Base-by-base conservation (phyloP, 768 basidiomycete genomes). In the Boletus huronensis region DNA sequence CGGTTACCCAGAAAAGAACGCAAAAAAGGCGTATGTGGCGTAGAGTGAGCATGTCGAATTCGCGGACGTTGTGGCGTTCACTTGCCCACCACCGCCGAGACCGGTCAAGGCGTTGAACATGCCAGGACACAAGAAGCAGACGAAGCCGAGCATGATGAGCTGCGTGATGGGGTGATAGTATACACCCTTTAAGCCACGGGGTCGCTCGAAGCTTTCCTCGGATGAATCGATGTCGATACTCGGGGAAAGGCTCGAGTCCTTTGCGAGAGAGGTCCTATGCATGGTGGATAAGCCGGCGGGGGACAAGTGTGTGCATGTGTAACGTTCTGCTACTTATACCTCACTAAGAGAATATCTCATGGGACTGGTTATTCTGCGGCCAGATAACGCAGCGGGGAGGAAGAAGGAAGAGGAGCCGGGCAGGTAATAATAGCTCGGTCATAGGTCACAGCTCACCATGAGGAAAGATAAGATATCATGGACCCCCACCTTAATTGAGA, bases 61-160 rank as follows among this genome's bases (percentile, higher is more conserved):
- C 9, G 88, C 85, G 61, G 79, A 80, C 7, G 82, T 87, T 5
- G 75, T 76, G 3, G 80, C 59, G 60, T 89, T 82, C 36, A 88
- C 62, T 70, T 87, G 86, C 0, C 90, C 90, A 43, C 87, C 89
- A 40, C 79, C 88, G 3, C 90, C 90, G 48, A 93, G 75, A 34
- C 89, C 87, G 52, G 82, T 88, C 62, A 90, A 72, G 8, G 87
- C 82, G 63, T 90, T 90, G 73, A 88, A 90, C 44, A 90, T 77
- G 45, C 88, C 87, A 70, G 70, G 70, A 55, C 71, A 72, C 64
- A 78, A 69, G 65, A 79, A 79, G 39, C 87, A 87, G 44, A 88
- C 82, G 45, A 89, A 77, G 41, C 85, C 87, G 44, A 88, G 77
- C 75, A 90, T 76, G 53, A 85, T 66, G 2, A 75, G 75, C 69